A percentile compares a stretch with the other conserved stretches of the same genome.
Conservation (phyloP, 2,329 filamentous ascomycete species). For the Didymella glomerata region DNA sequence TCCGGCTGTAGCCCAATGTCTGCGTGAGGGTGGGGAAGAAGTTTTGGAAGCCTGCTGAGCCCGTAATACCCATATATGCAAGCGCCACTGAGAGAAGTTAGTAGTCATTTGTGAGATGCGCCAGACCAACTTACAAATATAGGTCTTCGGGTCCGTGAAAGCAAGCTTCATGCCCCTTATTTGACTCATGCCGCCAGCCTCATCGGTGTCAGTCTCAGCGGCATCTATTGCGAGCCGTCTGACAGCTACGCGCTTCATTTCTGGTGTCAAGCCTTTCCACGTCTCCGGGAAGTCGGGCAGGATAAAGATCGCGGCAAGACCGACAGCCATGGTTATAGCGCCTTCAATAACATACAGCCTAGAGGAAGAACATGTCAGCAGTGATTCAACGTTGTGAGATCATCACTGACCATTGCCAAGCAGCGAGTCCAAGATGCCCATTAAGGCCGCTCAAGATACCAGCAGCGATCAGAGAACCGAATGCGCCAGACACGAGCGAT, state of each 20-base stretch:
- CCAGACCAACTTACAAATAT: slow-evolving; percentile 40
- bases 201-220: slow-evolving; percentile 55
- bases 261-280: slow-evolving; percentile 51
- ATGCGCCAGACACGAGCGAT: slow-evolving; percentile 58
- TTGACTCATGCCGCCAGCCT: slow-evolving; percentile 58
- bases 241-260: slow-evolving; percentile 56
- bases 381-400: too few species aligned
- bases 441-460: slow-evolving; percentile 56
- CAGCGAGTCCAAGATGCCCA: slow-evolving; percentile 40
- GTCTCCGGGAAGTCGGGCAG: slow-evolving; percentile 54
- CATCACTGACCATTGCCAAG: slow-evolving; percentile 44
- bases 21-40: slow-evolving; percentile 65
- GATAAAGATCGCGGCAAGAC: slow-evolving; percentile 45
- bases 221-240: slow-evolving; percentile 61
- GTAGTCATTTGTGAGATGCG: too few species aligned
- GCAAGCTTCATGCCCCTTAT: slow-evolving; percentile 61
- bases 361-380: background rate
- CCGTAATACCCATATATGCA: slow-evolving; percentile 60
- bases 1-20: slow-evolving; percentile 63
- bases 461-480: slow-evolving; percentile 64
- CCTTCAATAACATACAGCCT: slow-evolving; percentile 52
- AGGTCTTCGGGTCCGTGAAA: slow-evolving; percentile 61
- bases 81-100: slow-evolving; percentile 47
- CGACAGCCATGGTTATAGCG: slow-evolving; percentile 47
- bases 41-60: slow-evolving; percentile 62